These are phyloP conservation scores for Mycena sp. DNA, from an alignment of 1,284 basidiomycete genomes.

Conservation along the genomic window DNA sequence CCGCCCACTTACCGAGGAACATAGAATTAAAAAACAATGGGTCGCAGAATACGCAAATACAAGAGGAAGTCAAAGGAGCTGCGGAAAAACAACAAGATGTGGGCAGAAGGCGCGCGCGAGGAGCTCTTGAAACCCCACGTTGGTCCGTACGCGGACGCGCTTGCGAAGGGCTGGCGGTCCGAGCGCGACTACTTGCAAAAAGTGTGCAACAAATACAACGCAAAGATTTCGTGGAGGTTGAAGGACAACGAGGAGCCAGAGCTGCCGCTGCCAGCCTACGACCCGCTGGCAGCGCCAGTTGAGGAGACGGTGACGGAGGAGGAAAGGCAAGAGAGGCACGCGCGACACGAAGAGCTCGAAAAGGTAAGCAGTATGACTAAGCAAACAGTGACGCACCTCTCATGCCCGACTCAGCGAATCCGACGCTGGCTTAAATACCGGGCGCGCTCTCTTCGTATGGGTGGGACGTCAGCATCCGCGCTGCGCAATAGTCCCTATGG, in stretches of 20 bases:
- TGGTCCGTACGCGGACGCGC: conserved; percentile 3
- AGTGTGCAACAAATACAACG: conserved; percentile 3
- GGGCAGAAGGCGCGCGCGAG: conserved; percentile 20
- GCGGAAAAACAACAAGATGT: conserved; percentile 4
- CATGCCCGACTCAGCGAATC: not conserved
- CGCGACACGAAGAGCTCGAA: conserved; percentile 3
- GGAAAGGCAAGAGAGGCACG: not conserved
- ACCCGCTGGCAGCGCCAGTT: not conserved
- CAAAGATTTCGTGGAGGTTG: conserved; percentile 12
- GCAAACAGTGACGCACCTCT: not conserved
- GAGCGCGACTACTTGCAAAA: conserved; percentile 4
- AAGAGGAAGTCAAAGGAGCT: conserved; percentile 1
- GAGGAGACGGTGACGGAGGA: not conserved
- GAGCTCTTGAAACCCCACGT: conserved; percentile 1
- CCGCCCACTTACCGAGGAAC: no score
- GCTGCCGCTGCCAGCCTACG: conserved; percentile 14
- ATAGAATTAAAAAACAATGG: no score
- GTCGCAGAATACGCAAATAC: not conserved
- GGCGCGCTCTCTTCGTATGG: not conserved
- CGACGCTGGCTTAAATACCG: not conserved
- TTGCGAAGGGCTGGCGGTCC: conserved; percentile 10
- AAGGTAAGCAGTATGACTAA: conserved; percentile 5
- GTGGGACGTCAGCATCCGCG: not conserved
- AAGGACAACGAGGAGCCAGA: conserved; percentile 22
- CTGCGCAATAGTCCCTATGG: conserved; percentile 9